These are phyloP conservation scores for Hemerocallis citrina DNA, from an alignment of 106 monocot genomes.

Conservation along the genomic window DNA sequence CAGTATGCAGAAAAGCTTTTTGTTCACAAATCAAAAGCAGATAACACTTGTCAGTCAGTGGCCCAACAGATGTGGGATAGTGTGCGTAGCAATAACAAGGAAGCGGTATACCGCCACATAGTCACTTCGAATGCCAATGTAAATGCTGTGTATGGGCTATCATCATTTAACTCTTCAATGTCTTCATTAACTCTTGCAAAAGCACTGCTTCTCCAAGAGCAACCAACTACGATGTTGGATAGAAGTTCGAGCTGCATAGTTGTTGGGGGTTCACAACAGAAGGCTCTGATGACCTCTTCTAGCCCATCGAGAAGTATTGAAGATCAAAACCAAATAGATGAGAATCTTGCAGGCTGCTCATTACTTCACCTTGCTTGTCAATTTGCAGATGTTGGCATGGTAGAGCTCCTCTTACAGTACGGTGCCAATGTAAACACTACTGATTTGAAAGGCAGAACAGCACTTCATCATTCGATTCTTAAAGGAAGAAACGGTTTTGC, in stretches of 20 bases:
- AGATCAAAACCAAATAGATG: slow-evolving; percentile 31
- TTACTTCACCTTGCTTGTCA: slow-evolving; percentile 88
- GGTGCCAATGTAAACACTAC: slow-evolving; percentile 68
- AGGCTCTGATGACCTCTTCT: slow-evolving; percentile 17
- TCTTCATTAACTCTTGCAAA: slow-evolving; percentile 53
- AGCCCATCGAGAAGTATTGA: slow-evolving; percentile 22
- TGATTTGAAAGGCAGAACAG: slow-evolving; percentile 59
- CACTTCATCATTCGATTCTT: slow-evolving; percentile 84
- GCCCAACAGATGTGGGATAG: slow-evolving; percentile 65
- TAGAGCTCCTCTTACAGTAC: slow-evolving; percentile 96
- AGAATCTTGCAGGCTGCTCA: slow-evolving; percentile 59
- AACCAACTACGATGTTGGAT: slow-evolving; percentile 21
- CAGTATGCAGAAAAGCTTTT: slow-evolving; percentile 95
- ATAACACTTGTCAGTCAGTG: slow-evolving; percentile 21
- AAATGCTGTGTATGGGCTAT: slow-evolving; percentile 44
- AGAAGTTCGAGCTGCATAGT: slow-evolving; percentile 21
- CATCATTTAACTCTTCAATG: slow-evolving; percentile 24
- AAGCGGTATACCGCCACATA: slow-evolving; percentile 73
- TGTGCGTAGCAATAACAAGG: slow-evolving; percentile 72
- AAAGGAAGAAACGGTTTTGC: slow-evolving; percentile 48
- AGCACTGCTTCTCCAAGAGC: slow-evolving; percentile 64
- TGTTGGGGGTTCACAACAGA: slow-evolving; percentile 23
- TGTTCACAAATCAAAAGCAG: slow-evolving; percentile 34
- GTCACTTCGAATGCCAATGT: slow-evolving; percentile 71
- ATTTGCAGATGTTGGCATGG: slow-evolving; percentile 84